Conservation (phyloP, 306 rosid species). For the Gastrolobium bilobum region DNA sequence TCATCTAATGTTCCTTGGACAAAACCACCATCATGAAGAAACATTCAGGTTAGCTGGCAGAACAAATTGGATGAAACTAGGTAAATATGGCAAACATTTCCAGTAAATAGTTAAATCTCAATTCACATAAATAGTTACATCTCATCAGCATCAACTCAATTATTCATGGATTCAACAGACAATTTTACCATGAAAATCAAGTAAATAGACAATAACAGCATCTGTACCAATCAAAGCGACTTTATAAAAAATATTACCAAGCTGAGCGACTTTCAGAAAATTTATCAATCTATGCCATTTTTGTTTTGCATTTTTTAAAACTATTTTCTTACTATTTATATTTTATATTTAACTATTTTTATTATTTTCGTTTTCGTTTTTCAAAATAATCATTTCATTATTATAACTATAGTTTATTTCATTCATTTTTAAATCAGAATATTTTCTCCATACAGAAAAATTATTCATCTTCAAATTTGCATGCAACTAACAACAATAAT, state of each 20-base stretch:
- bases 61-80: conserved; percentile 29
- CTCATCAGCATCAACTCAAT: conserved; percentile 27
- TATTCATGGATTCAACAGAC: neutral
- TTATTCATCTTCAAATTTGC: neutral
- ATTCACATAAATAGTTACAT: neutral
- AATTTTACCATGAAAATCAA: conserved; percentile 36
- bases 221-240: neutral
- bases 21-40: conserved; percentile 3
- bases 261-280: neutral
- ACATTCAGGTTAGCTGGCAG: conserved; percentile 6
- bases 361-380: neutral
- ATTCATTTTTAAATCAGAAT: neutral
- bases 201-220: conserved; percentile 4
- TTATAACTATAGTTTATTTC: neutral
- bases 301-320: neutral
- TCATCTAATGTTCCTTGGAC: neutral
- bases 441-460: neutral
- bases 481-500: neutral
- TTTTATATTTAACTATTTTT: conserved; percentile 9
- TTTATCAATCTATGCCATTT: neutral
- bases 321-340: neutral
- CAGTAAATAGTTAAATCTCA: neutral
- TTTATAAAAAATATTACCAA: conserved; percentile 3
- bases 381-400: conserved; percentile 1
- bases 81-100: conserved; percentile 1